Evolutionary conservation across 2,329 filamentous ascomycete genomes (phyloP).

Genomic region (Arthroderma sp.): DNA sequence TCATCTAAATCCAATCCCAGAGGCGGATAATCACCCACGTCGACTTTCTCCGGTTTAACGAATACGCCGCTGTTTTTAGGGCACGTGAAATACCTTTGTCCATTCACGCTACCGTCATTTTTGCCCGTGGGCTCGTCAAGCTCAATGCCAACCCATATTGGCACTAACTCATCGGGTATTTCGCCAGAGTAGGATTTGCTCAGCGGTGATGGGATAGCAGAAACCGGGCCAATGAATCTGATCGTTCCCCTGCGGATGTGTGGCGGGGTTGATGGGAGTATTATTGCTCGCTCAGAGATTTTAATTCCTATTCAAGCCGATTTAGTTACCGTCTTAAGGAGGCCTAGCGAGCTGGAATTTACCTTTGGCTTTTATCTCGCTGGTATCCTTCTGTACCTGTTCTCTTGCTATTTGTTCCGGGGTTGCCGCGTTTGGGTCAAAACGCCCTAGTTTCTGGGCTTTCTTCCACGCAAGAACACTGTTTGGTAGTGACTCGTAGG

Average conservation of each 20-base stretch:
- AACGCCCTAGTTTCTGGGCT: slow-evolving; percentile 85
- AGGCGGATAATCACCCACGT: slow-evolving; percentile 48
- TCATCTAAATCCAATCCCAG: slow-evolving; percentile 41
- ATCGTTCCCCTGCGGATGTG: slow-evolving; percentile 35
- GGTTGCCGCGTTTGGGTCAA: slow-evolving; percentile 70
- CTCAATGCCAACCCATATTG: slow-evolving; percentile 46
- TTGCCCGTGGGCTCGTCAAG: slow-evolving; percentile 55
- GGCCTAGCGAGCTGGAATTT: slow-evolving; percentile 21
- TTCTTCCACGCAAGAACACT: slow-evolving; percentile 94
- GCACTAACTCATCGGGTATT: slow-evolving; percentile 16
- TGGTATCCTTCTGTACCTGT: slow-evolving; percentile 45
- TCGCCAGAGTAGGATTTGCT: slow-evolving; percentile 16
- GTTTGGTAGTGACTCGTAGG: slow-evolving; percentile 77
- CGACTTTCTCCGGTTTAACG: slow-evolving; percentile 50
- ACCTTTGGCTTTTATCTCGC: slow-evolving; percentile 57
- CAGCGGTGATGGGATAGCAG: slow-evolving; percentile 28
- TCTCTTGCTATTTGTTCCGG: slow-evolving; percentile 61
- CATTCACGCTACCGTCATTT: slow-evolving; percentile 47
- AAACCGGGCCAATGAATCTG: slow-evolving; percentile 32
- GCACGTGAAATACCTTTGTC: slow-evolving; percentile 44
- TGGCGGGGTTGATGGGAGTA: slow-evolving; percentile 32
- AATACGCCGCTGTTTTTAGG: slow-evolving; percentile 47
- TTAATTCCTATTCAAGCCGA: slow-evolving; percentile 28
- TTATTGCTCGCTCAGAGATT: slow-evolving; percentile 32
- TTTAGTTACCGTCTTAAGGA: neutral